These are phyloP conservation scores for Solanum ahanhuiri DNA, from an alignment of 257 asterid genomes.

Conservation along the genomic window DNA sequence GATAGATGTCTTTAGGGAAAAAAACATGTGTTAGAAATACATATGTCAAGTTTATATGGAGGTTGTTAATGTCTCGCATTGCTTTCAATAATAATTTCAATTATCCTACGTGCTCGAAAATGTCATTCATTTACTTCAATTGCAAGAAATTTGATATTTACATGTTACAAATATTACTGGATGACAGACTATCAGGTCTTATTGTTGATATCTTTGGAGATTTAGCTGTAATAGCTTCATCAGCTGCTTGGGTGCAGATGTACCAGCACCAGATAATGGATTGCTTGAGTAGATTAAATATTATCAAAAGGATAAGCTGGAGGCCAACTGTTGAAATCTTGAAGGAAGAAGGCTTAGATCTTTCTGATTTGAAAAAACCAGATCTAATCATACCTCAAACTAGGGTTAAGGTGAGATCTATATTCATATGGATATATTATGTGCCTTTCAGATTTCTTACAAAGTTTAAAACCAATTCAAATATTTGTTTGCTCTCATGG, in stretches of 20 bases:
- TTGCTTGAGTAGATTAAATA: slow-evolving; percentile 32
- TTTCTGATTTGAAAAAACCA: slow-evolving; percentile 31
- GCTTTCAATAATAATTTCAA: neutral
- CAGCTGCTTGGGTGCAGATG: slow-evolving; percentile 98
- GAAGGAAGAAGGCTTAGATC: slow-evolving; percentile 85
- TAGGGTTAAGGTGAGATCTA: slow-evolving; percentile 46
- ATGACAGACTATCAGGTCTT: slow-evolving; percentile 85
- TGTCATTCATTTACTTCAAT: neutral
- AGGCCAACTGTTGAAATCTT: slow-evolving; percentile 75
- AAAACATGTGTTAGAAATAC: neutral
- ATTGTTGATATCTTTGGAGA: slow-evolving; percentile 83
- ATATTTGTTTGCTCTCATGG: neutral
- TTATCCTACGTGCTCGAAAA: neutral
- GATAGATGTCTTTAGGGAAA: neutral
- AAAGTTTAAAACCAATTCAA: neutral
- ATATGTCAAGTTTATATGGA: neutral
- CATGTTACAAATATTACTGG: neutral
- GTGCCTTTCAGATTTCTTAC: neutral
- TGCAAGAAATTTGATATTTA: neutral
- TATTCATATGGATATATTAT: neutral
- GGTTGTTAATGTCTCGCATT: neutral
- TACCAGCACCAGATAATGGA: slow-evolving; percentile 57
- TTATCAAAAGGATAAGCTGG: slow-evolving; percentile 65
- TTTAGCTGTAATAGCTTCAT: slow-evolving; percentile 88
- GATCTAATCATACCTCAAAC: slow-evolving; percentile 32